Percentiles rank a stretch among this genome's conserved stretches.
These are phyloP conservation scores for Babesia microti DNA, from an alignment of 169 alveolate species.

Conservation along the genomic window DNA sequence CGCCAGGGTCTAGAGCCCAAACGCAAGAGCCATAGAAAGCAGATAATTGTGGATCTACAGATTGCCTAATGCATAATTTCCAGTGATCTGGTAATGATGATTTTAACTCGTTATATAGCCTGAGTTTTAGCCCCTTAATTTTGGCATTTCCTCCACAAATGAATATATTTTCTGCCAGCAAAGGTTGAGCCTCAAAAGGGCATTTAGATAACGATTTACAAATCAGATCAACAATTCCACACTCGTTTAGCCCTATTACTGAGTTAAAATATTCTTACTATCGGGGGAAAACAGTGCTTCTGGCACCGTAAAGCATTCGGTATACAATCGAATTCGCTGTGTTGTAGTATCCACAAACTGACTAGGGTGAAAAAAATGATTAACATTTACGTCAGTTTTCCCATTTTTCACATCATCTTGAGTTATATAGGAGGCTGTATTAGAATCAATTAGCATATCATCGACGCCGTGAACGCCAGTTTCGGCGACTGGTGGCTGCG, in stretches of 20 bases:
- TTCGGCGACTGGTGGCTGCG: neutral
- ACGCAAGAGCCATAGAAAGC: slow-evolving; percentile 41
- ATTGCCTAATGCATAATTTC: slow-evolving; percentile 18
- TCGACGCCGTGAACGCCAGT: neutral
- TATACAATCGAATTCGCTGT: no score
- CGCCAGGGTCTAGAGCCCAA: slow-evolving; percentile 29
- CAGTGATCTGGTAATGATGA: slow-evolving; percentile 34
- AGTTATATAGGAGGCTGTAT: neutral
- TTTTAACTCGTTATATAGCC: slow-evolving; percentile 29
- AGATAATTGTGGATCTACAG: slow-evolving; percentile 24
- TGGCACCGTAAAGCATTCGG: slow-evolving; percentile 39
- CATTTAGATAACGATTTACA: slow-evolving; percentile 21
- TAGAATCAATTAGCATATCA: neutral
- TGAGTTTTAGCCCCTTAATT: slow-evolving; percentile 21
- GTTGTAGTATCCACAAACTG: slow-evolving; percentile 14
- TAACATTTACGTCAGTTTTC: neutral
- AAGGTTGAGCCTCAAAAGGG: slow-evolving; percentile 21
- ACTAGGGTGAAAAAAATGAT: slow-evolving; percentile 2
- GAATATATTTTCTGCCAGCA: slow-evolving; percentile 29
- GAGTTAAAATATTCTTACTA: neutral
- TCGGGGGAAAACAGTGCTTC: slow-evolving; percentile 41
- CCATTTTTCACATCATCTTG: neutral
- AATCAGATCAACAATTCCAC: slow-evolving; percentile 45
- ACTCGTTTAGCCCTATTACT: slow-evolving; percentile 16
- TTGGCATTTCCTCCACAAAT: slow-evolving; percentile 42